Evolutionary conservation across 768 basidiomycete species (phyloP).

Genomic region (Leccinum subgranulosum): DNA sequence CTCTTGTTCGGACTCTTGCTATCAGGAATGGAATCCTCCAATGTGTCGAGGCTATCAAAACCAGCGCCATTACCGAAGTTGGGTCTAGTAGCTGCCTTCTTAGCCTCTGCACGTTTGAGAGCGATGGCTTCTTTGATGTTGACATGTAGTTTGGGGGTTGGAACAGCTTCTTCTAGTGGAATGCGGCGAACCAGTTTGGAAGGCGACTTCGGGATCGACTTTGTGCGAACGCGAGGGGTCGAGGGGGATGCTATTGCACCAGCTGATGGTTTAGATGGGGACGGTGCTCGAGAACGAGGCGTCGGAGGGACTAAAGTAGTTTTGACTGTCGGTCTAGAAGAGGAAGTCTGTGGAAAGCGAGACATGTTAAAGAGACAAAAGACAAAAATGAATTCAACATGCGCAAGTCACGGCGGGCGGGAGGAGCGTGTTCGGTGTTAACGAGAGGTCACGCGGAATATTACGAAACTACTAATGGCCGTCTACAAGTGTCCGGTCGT

Average conservation of each 20-base stretch:
- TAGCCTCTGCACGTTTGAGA: constrained; percentile 72
- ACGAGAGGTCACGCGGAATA: constrained; percentile 10
- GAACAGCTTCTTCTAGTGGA: constrained; percentile 20
- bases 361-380: constrained; percentile 34
- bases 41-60: constrained; percentile 36
- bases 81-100: constrained; percentile 43
- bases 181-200: constrained; percentile 27
- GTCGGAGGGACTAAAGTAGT: constrained; percentile 26
- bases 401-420: neutral
- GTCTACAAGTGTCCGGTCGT: neutral
- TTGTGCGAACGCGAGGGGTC: constrained; percentile 34
- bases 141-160: constrained; percentile 32
- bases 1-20: constrained; percentile 19
- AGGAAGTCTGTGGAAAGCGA: constrained; percentile 37
- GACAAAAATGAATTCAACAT: neutral
- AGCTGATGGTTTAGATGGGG: constrained; percentile 29
- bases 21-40: constrained; percentile 49
- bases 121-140: constrained; percentile 80
- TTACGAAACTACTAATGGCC: constrained; percentile 17
- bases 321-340: constrained; percentile 32
- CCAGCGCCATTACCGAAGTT: constrained; percentile 25
- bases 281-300: constrained; percentile 32
- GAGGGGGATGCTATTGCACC: constrained; percentile 22
- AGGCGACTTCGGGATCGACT: constrained; percentile 36
- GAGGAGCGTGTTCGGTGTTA: neutral